Evolutionary conservation across 768 basidiomycete species (phyloP), one percentile per base, ranked within the genome.

Genomic region (Amanita muscaria): DNA sequence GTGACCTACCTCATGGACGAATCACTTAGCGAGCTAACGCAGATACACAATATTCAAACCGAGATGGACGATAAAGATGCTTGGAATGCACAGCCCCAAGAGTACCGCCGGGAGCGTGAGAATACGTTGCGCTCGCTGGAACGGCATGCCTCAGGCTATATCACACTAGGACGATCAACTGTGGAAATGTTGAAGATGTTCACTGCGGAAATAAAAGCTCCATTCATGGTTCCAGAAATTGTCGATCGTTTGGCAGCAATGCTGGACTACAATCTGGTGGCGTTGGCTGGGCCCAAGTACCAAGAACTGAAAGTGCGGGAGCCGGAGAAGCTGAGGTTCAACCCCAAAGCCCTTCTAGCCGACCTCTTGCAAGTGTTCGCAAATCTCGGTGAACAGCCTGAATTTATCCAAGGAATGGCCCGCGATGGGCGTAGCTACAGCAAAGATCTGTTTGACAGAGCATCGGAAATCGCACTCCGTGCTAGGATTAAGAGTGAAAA

Each of bases 1-100:
- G 91, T 94, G 44, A 98, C 94, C 7, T 98, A 92, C 63, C 84
- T 97, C 42, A 82, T 99, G 76, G 92, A 98, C 59, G 96, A 99
- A 56, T 94, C 91, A 7, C 71, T 98, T 38, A 80, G 80, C 53
- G 88, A 93, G 51, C 72, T 99, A 40, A 72, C 79, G 9, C 88
- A 94, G 58, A 96, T 99, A 51, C 80, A 86, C 59, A 80, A 76
- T 48, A 82, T 97, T 40, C 85, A 94, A 60, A 66, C 67, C 0
- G 86, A 93, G 59, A 94, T 93, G 83, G 79, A 77, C 35, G 76
- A 92, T 61, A 68, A 70, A 42, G 72, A 62, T 2, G 65, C 75
- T 1, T 99, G 90, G 88, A 69, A 72, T 19, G 64, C 81, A 0
- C 68, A 75, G 43, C 66, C 91, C 1, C 57, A 62, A 5, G 79